A percentile compares a stretch with the other conserved stretches of the same genome.
These are phyloP conservation scores for Glycine soja DNA, from an alignment of 306 rosid genomes.

Conservation along the genomic window DNA sequence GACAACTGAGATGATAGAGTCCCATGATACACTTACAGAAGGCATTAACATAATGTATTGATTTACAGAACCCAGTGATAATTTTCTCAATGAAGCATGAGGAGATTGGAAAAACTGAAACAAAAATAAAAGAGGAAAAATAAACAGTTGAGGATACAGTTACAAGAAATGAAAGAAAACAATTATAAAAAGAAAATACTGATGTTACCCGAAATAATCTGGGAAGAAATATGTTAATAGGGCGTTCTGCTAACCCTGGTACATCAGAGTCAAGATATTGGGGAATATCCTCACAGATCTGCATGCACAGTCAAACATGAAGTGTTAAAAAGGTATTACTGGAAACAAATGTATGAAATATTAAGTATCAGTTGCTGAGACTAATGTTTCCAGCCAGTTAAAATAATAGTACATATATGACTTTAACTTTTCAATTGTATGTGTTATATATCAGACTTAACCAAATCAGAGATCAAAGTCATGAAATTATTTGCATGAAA, in stretches of 20 bases:
- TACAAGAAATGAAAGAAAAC: slow-evolving; percentile 16
- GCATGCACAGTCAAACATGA: slow-evolving; percentile 14
- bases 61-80: slow-evolving; percentile 93
- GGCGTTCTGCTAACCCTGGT: slow-evolving; percentile 96
- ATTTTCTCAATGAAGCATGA: slow-evolving; percentile 82
- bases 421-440: neutral
- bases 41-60: slow-evolving; percentile 98
- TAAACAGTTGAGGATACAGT: slow-evolving; percentile 14
- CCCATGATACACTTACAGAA: slow-evolving; percentile 65
- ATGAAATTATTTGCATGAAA: slow-evolving; percentile 6
- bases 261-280: slow-evolving; percentile 92
- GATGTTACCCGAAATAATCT: slow-evolving; percentile 79
- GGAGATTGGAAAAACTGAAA: slow-evolving; percentile 94
- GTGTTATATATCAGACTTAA: slow-evolving; percentile 15
- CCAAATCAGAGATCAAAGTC: slow-evolving; percentile 32
- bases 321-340: slow-evolving; percentile 28
- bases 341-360: slow-evolving; percentile 24
- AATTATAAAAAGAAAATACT: slow-evolving; percentile 20
- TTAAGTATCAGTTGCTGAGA: slow-evolving; percentile 32
- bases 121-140: slow-evolving; percentile 8
- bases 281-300: slow-evolving; percentile 99
- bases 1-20: slow-evolving; percentile 35
- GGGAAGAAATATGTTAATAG: slow-evolving; percentile 85
- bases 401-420: slow-evolving; percentile 29
- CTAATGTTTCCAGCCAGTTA: neutral